phyloP scores from a whole-genome alignment of 805 yeast species.

The Suhomyces tanzawaensis region DNA sequence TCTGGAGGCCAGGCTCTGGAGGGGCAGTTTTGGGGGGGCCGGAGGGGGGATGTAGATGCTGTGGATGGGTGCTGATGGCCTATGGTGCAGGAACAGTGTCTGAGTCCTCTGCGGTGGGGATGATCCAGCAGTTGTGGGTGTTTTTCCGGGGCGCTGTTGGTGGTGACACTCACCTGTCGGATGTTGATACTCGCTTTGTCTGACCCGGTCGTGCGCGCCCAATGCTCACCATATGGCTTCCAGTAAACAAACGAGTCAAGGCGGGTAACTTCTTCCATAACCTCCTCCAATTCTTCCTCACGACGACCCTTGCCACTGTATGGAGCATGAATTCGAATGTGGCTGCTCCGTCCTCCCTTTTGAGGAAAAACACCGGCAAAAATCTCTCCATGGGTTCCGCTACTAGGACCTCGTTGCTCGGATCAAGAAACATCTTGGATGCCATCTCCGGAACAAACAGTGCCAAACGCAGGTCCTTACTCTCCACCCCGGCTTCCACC shows the following conservation, averaged over 20 bases:
- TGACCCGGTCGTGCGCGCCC: conserved; percentile 2
- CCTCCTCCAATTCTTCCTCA: background rate
- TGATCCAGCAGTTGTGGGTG: no score
- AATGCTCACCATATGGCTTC: background rate
- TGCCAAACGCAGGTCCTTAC: conserved; percentile 26
- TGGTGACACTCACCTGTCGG: no score
- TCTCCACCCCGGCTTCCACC: conserved; percentile 35
- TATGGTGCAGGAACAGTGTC: no score
- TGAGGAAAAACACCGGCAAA: conserved; percentile 16
- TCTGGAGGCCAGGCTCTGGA: no score
- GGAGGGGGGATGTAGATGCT: no score
- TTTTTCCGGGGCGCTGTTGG: no score
- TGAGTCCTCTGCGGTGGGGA: no score
- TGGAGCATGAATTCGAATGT: conserved; percentile 6
- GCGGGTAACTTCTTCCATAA: background rate
- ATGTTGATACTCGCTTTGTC: no score
- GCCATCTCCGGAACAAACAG: conserved; percentile 5
- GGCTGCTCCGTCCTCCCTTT: conserved; percentile 8
- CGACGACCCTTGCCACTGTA: background rate
- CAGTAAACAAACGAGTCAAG: background rate
- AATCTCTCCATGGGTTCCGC: conserved; percentile 22
- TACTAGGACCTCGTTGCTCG: conserved; percentile 18
- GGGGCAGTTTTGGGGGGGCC: no score
- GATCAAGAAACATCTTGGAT: conserved; percentile 17
- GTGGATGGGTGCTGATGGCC: no score